A percentile compares a stretch with the other conserved stretches of the same genome.
phyloP scores from a whole-genome alignment of 2,329 filamentous ascomycete species.

The Fusarium begoniae region DNA sequence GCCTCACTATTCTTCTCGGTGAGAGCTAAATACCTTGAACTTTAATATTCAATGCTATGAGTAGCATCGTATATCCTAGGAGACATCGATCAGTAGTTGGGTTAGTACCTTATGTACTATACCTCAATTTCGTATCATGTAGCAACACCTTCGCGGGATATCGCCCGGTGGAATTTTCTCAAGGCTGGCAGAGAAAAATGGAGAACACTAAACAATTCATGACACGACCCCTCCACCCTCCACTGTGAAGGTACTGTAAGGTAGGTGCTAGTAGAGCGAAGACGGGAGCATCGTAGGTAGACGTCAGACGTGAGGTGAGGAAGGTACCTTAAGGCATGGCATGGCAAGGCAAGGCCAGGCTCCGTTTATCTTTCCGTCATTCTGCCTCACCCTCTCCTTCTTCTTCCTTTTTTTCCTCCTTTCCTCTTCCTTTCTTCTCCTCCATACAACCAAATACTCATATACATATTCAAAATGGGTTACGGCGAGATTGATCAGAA shows the following conservation, averaged over 20 bases:
- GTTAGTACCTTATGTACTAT: not conserved
- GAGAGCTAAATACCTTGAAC: not conserved
- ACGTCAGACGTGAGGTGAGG: conserved; percentile 22
- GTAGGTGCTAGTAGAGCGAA: not conserved
- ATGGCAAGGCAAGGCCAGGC: not conserved
- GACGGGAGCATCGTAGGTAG: conserved; percentile 6
- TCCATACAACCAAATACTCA: conserved; percentile 36
- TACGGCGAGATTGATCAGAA: conserved; percentile 88
- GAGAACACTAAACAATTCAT: conserved; percentile 43
- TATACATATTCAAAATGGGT: conserved; percentile 72
- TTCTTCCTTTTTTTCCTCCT: conserved; percentile 32
- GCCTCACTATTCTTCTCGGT: not conserved
- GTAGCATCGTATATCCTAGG: not conserved
- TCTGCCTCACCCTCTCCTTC: conserved; percentile 34
- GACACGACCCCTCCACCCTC: conserved; percentile 48
- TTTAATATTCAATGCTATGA: too few relatives aligned
- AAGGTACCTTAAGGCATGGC: not conserved
- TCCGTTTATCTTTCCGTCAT: conserved; percentile 42
- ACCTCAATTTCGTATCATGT: conserved; percentile 1
- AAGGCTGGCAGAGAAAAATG: conserved; percentile 38
- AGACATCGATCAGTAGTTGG: not conserved
- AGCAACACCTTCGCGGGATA: conserved; percentile 24
- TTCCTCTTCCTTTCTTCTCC: conserved; percentile 39
- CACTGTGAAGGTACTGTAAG: not conserved
- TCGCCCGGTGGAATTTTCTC: conserved; percentile 35